These are phyloP conservation scores for Blastocystis sp. DNA, from an alignment of 352 stramenopile species.

Conservation along the genomic window DNA sequence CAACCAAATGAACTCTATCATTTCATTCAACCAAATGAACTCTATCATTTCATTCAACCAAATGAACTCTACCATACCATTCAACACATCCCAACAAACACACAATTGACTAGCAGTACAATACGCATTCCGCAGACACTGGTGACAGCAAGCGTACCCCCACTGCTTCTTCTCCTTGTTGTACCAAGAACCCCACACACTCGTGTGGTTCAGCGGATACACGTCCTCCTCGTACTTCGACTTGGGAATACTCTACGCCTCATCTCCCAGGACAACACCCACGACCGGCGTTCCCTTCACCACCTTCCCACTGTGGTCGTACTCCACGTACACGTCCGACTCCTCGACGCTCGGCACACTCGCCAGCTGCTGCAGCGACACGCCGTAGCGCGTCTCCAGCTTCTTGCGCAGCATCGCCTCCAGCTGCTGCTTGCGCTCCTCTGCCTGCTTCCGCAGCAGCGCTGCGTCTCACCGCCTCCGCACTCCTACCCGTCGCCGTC, in stretches of 20 bases:
- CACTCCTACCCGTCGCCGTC: constrained; percentile 60
- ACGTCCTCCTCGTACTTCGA: constrained; percentile 96
- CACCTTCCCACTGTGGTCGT: constrained; percentile 78
- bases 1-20: too few relatives aligned
- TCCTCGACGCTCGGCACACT: constrained; percentile 71
- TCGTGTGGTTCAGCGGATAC: constrained; percentile 84
- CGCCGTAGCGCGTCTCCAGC: constrained; percentile 81
- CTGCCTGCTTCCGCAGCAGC: constrained; percentile 84
- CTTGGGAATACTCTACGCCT: constrained; percentile 69
- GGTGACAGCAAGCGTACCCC: constrained; percentile 74
- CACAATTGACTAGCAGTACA: constrained; percentile 36
- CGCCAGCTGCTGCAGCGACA: constrained; percentile 75
- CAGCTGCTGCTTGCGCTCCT: constrained; percentile 64
- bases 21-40: too few relatives aligned
- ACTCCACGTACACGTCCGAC: constrained; percentile 79
- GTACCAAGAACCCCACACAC: constrained; percentile 94
- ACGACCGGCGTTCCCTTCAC: constrained; percentile 57
- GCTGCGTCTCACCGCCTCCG: constrained; percentile 68
- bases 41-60: too few relatives aligned
- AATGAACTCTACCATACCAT: too few relatives aligned
- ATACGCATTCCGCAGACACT: constrained; percentile 55
- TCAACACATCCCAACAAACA: constrained; percentile 44
- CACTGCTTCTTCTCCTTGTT: constrained; percentile 80
- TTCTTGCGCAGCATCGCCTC: constrained; percentile 69
- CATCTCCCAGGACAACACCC: constrained; percentile 58